Evolutionary conservation across 2,329 filamentous ascomycete genomes (phyloP), one percentile per base, ranked within the genome.

Genomic region (Ambrosiella xylebori): DNA sequence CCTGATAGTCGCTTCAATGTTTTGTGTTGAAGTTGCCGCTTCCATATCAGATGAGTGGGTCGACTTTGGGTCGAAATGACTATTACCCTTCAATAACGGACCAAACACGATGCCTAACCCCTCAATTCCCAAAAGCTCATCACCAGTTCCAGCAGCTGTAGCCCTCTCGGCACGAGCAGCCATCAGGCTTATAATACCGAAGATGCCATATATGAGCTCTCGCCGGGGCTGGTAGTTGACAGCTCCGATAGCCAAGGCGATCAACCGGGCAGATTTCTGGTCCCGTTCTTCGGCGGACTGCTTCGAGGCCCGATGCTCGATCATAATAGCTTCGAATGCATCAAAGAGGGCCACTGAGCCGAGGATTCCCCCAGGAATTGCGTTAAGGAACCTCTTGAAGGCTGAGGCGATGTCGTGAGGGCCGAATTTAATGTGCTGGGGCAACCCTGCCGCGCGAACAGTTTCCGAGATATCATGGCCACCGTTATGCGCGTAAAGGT

Each of bases 81-180:
- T 47, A 15, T 45, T 58, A 1, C 81, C 79, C 2, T 84, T 66
- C 4, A 86, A 68, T 0, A 86, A 70, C 1, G 82, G 82, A 0
- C 81, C 82, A 65, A 86, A 85, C 1, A 84, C 71, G 55, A 83
- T 79, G 0, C 81, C 78, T 83, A 85, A 9, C 78, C 81, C 81
- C 85, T 85, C 51, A 81, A 64, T 60, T 82, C 79, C 59, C 15
- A 60, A 45, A 7, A 57, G 56, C 56, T 60, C 59, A 17, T 57
- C 59, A 13, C 59, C 59, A 39, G 51, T 45, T 2, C 59, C 59
- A 35, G 54, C 45, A n/a, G 56, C 59, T 11, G 73, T 72, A 0
- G 74, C 68, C 39, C 70, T 72, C 64, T 85, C 78, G 1, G 80
- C 78, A 3, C 74, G 70, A 35, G 77, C 71, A 1, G 80, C 82